Conservation (phyloP, 139 green algal species). For the Chlamydomonas eustigma region DNA sequence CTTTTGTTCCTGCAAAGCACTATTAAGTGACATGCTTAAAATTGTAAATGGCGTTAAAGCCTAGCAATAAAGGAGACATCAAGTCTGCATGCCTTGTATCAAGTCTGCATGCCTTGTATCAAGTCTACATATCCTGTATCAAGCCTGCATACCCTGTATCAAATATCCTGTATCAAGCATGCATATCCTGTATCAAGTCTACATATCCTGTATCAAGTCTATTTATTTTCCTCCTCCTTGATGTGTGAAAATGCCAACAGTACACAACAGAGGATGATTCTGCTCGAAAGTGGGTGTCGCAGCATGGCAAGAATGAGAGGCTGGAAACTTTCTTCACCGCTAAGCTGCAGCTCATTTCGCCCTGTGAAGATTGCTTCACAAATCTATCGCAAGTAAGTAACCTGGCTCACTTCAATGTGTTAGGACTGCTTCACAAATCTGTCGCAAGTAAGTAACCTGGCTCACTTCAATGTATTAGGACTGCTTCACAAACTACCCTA, state of each 20-base stretch:
- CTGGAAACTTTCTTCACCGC: slow-evolving; percentile 5
- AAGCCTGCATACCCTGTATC: too few species aligned
- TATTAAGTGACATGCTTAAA: too few species aligned
- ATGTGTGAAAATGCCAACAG: not conserved
- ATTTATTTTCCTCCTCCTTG: too few species aligned
- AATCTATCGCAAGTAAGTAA: not conserved
- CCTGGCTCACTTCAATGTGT: not conserved
- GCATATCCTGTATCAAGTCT: too few species aligned
- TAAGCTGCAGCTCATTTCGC: not conserved
- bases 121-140: too few species aligned
- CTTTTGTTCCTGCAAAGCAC: too few species aligned
- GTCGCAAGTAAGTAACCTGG: not conserved
- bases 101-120: too few species aligned
- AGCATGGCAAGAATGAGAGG: slow-evolving; percentile 1
- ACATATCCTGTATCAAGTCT: too few species aligned
- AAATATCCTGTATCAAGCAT: too few species aligned
- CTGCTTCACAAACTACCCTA: not conserved
- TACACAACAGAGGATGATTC: not conserved
- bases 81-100: too few species aligned
- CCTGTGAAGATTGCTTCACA: not conserved
- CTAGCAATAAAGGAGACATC: too few species aligned
- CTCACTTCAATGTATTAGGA: not conserved
- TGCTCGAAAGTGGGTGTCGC: not conserved
- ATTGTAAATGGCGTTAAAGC: too few species aligned
- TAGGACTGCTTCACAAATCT: not conserved